Evolutionary conservation across 306 rosid genomes (phyloP).

Genomic region (Oemleria cerasiformis): DNA sequence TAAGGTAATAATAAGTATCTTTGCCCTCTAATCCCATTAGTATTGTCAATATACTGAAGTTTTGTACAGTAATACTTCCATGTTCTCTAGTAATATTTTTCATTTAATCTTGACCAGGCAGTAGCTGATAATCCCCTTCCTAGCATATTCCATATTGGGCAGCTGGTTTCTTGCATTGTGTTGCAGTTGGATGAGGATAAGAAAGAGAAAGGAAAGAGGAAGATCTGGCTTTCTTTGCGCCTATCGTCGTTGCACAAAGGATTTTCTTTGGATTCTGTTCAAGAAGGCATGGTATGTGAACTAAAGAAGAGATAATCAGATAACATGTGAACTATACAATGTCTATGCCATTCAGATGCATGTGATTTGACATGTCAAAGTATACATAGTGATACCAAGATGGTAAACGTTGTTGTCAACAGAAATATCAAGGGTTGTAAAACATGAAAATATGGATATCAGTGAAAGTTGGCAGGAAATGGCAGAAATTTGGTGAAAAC

Average conservation of each 20-base stretch:
- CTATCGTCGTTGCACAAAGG: conserved; percentile 80
- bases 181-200: conserved; percentile 69
- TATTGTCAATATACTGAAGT: neutral
- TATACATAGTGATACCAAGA: too few relatives aligned
- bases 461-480: too few relatives aligned
- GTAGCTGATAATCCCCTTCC: conserved; percentile 56
- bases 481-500: too few relatives aligned
- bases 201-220: conserved; percentile 71
- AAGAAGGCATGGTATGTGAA: conserved; percentile 86
- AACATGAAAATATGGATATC: too few relatives aligned
- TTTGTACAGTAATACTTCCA: neutral
- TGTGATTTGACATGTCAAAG: too few relatives aligned
- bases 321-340: neutral
- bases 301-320: neutral
- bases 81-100: conserved; percentile 8
- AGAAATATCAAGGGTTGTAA: too few relatives aligned
- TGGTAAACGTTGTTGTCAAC: too few relatives aligned
- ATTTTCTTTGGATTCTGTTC: conserved; percentile 63
- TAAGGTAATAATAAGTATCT: conserved; percentile 39
- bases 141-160: conserved; percentile 59
- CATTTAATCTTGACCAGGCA: conserved; percentile 39
- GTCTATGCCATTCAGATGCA: too few relatives aligned
- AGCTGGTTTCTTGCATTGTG: conserved; percentile 80
- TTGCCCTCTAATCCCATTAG: neutral
- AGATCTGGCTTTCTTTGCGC: conserved; percentile 92